These are phyloP conservation scores for Komagataella kurtzmanii DNA, from an alignment of 805 yeast species.

Conservation along the genomic window DNA sequence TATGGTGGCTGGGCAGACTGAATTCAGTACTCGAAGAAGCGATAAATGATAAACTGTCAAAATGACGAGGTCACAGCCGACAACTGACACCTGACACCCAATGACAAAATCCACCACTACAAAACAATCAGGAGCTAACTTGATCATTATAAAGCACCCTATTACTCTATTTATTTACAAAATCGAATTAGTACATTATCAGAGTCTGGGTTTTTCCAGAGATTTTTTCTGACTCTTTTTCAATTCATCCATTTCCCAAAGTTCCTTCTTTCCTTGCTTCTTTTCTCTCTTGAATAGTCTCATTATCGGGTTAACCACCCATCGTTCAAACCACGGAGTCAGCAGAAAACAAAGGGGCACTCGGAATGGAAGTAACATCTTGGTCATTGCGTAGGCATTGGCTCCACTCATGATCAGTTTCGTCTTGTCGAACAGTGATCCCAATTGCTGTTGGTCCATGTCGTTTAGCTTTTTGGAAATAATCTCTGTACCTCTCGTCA, in stretches of 20 bases:
- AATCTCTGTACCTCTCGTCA: slow-evolving; percentile 31
- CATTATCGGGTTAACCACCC: slow-evolving; percentile 17
- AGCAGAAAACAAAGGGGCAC: slow-evolving; percentile 14
- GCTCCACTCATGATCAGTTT: slow-evolving; percentile 19
- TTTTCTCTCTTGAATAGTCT: slow-evolving; percentile 6
- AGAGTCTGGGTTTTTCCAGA: background rate
- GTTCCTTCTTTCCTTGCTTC: slow-evolving; percentile 4
- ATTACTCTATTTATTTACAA: background rate
- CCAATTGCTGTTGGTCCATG: slow-evolving; percentile 4
- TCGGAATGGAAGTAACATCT: slow-evolving; percentile 16
- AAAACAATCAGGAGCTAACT: too few species aligned
- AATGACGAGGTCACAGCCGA: background rate
- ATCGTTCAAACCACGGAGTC: slow-evolving; percentile 22
- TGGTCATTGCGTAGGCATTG: slow-evolving; percentile 20
- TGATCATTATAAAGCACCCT: too few species aligned
- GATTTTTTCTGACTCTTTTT: background rate
- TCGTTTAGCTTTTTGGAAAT: slow-evolving; percentile 24
- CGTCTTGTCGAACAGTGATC: slow-evolving; percentile 14
- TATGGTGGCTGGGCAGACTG: slow-evolving; percentile 25
- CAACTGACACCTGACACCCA: background rate
- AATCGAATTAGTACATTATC: too few species aligned
- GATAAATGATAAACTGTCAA: background rate
- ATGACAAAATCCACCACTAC: too few species aligned
- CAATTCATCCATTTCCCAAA: slow-evolving; percentile 1
- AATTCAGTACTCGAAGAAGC: slow-evolving; percentile 8